Conservation (phyloP, 805 yeast species). For the Ogataea polymorpha region DNA sequence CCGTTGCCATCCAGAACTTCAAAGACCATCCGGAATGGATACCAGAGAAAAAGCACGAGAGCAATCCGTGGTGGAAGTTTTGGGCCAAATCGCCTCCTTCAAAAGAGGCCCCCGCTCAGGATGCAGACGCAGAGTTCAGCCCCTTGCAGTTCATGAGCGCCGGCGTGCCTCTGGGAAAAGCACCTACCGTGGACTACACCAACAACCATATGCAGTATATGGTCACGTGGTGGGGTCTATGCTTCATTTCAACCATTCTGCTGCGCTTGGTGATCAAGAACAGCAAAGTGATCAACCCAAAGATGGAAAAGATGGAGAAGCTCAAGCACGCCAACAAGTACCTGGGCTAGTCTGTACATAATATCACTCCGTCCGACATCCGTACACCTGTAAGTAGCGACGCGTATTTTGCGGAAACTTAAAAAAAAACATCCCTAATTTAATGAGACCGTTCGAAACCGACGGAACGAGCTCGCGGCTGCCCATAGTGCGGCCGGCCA, state of each 20-base stretch:
- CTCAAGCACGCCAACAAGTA: slow-evolving; percentile 45
- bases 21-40: slow-evolving; percentile 57
- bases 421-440: background rate
- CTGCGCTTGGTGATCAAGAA: slow-evolving; percentile 52
- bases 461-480: slow-evolving; percentile 10
- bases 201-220: slow-evolving; percentile 91
- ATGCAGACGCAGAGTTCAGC: slow-evolving; percentile 37
- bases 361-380: background rate
- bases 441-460: slow-evolving; percentile 4
- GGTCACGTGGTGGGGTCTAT: slow-evolving; percentile 92
- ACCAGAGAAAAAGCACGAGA: slow-evolving; percentile 3
- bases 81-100: slow-evolving; percentile 19
- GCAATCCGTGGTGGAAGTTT: slow-evolving; percentile 29
- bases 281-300: slow-evolving; percentile 36
- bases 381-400: slow-evolving; percentile 3
- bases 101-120: background rate
- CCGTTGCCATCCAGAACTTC: slow-evolving; percentile 69
- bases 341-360: slow-evolving; percentile 29
- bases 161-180: slow-evolving; percentile 88
- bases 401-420: slow-evolving; percentile 1
- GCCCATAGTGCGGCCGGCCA: slow-evolving; percentile 22
- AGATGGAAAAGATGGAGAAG: slow-evolving; percentile 48
- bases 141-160: slow-evolving; percentile 62
- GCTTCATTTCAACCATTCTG: slow-evolving; percentile 67
- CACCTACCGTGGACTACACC: slow-evolving; percentile 75